Conservation (phyloP, 805 yeast genomes). For the Candida pini region DNA sequence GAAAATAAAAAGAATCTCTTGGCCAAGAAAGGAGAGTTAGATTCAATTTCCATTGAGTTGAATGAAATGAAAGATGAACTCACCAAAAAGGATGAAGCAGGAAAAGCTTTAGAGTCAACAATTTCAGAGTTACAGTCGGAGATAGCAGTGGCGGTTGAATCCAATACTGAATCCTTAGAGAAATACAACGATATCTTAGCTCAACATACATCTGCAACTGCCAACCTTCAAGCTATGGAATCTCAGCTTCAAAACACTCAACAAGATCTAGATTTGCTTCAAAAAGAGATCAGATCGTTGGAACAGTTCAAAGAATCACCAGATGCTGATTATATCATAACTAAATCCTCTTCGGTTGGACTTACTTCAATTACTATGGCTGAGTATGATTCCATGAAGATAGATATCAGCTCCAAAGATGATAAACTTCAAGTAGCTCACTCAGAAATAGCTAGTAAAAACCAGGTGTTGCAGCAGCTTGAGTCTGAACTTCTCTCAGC, state of each 20-base stretch:
- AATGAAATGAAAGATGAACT: not conserved
- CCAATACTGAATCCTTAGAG: too few relatives aligned
- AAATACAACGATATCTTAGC: too few relatives aligned
- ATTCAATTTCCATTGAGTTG: not conserved
- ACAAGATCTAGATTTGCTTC: not conserved
- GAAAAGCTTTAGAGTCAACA: too few relatives aligned
- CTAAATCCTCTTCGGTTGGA: constrained; percentile 11
- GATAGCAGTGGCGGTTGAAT: too few relatives aligned
- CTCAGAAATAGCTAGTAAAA: not conserved
- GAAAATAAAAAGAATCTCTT: constrained; percentile 1
- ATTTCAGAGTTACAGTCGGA: too few relatives aligned
- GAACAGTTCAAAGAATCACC: constrained; percentile 11
- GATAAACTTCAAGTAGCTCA: not conserved
- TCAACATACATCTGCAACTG: too few relatives aligned
- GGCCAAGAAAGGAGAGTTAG: constrained; percentile 16
- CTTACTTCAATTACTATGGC: constrained; percentile 17
- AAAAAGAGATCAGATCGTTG: constrained; percentile 4
- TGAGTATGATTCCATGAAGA: constrained; percentile 9
- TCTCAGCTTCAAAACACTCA: too few relatives aligned
- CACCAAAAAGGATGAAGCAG: too few relatives aligned
- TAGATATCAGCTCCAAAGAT: not conserved
- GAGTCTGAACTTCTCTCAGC: too few relatives aligned
- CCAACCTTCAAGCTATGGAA: too few relatives aligned
- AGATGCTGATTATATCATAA: constrained; percentile 13
- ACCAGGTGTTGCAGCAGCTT: too few relatives aligned